These are phyloP conservation scores for Clonostachys sp. DNA, from an alignment of 2,329 filamentous ascomycete species.

Conservation along the genomic window DNA sequence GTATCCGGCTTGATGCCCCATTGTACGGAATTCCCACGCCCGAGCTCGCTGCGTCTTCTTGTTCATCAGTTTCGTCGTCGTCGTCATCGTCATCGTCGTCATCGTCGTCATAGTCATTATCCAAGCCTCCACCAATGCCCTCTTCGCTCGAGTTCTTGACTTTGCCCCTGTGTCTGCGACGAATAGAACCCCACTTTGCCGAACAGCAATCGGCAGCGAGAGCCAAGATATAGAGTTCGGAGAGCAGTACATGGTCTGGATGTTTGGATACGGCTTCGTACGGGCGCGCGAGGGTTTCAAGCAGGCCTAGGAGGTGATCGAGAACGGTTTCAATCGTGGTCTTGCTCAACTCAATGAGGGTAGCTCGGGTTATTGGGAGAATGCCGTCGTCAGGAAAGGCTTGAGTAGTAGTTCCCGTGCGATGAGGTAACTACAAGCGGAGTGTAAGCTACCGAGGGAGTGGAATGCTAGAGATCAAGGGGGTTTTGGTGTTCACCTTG, in stretches of 20 bases:
- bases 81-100: constrained; percentile 4
- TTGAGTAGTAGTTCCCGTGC: constrained; percentile 52
- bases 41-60: constrained; percentile 7
- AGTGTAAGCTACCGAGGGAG: neutral
- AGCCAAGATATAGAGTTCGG: constrained; percentile 60
- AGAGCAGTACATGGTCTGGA: constrained; percentile 56
- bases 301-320: constrained; percentile 49
- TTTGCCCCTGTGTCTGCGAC: too few relatives aligned
- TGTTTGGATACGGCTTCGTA: constrained; percentile 47
- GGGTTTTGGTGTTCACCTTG: constrained; percentile 37
- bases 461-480: neutral
- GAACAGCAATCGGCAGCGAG: constrained; percentile 62
- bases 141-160: neutral
- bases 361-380: constrained; percentile 54
- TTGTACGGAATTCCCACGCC: constrained; percentile 5
- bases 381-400: constrained; percentile 58
- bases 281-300: constrained; percentile 54
- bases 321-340: constrained; percentile 49
- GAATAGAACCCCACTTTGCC: constrained; percentile 43
- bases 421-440: constrained; percentile 56
- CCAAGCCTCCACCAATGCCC: neutral
- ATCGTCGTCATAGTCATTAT: neutral
- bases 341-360: constrained; percentile 55
- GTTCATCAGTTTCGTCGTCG: constrained; percentile 6
- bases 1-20: constrained; percentile 6